Base-by-base conservation (phyloP, 805 yeast genomes). In the Schwanniomyces sp. region DNA sequence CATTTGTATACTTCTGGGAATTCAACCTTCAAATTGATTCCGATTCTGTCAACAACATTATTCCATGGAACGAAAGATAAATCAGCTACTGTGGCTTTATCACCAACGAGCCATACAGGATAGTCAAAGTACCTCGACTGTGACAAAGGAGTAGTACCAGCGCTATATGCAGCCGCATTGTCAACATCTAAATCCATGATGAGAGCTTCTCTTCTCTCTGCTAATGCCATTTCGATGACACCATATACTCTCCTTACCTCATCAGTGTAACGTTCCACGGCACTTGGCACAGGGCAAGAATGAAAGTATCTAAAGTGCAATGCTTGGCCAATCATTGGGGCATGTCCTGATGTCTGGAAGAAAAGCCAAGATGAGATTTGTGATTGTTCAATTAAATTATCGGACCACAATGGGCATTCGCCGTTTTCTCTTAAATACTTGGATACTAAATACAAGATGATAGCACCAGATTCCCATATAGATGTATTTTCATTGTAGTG, bases 271-370 rank as follows among this genome's bases (percentile, higher is more conserved):
- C 97, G 75, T 57, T 89, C 96, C 17, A 91, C 88, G 0, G 97
- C 97, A 49, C 90, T 81, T 16, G 92, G 90, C 2, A 91, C 90
- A 45, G 84, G 84, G 51, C 85, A 85, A 6, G 91, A 80, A 64
- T 91, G 97, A 75, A 91, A 90, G 64, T 88, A 90, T 60, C 91
- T 79, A 72, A 91, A 92, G 71, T 92, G 97, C 56, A 92, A 76
- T 7, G 97, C 97, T 68, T 91, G 97, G 16, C 97, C 97, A 57
- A 91, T 88, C 96, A 91, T 91, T n/a, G 97, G 97, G 0, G 97
- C 96, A 64, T 91, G 97, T 6, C 98, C 97, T 4, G 95, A 86
- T 2, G 97, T 90, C 69, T 91, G 98, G 75, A 91, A 91, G 61
- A 89, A 91, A 34, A 92, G 75, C 97, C 97, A 91, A 6, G 91